These are phyloP conservation scores for Basipetospora chlamydospora DNA, from an alignment of 2,329 filamentous ascomycete genomes.

Conservation along the genomic window DNA sequence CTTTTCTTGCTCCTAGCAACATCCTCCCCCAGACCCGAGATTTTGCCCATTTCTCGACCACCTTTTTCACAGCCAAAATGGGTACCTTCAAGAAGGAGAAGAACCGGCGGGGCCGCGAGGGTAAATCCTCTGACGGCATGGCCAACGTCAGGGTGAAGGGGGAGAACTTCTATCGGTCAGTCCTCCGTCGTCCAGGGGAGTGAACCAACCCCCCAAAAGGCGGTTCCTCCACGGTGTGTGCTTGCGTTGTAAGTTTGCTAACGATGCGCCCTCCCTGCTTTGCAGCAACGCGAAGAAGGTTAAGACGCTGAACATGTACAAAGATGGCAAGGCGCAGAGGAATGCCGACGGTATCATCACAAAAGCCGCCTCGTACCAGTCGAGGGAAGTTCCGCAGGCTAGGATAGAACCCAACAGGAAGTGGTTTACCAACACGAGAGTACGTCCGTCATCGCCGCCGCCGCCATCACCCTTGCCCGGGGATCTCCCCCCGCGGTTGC, in stretches of 20 bases:
- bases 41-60: not conserved
- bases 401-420: constrained; percentile 91
- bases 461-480: no score
- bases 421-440: constrained; percentile 92
- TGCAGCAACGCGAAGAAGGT: constrained; percentile 63
- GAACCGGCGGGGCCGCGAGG: constrained; percentile 67
- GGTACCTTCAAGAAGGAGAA: constrained; percentile 88
- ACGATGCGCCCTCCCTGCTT: not conserved
- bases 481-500: no score
- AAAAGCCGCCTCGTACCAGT: constrained; percentile 73
- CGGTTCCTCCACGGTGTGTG: no score
- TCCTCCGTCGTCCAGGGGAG: not conserved
- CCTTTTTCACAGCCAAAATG: constrained; percentile 36
- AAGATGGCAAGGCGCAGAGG: constrained; percentile 68
- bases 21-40: not conserved
- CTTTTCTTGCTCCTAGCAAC: no score
- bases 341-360: constrained; percentile 76
- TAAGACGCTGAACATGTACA: constrained; percentile 79
- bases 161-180: constrained; percentile 91
- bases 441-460: not conserved
- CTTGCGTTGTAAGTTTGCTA: no score
- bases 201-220: no score
- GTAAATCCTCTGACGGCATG: constrained; percentile 75
- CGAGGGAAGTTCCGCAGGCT: constrained; percentile 64
- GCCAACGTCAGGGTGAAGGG: constrained; percentile 85